Percentiles rank a stretch among this genome's conserved stretches.
These are phyloP conservation scores for Mycena amicta DNA, from an alignment of 768 basidiomycete genomes.

Conservation along the genomic window DNA sequence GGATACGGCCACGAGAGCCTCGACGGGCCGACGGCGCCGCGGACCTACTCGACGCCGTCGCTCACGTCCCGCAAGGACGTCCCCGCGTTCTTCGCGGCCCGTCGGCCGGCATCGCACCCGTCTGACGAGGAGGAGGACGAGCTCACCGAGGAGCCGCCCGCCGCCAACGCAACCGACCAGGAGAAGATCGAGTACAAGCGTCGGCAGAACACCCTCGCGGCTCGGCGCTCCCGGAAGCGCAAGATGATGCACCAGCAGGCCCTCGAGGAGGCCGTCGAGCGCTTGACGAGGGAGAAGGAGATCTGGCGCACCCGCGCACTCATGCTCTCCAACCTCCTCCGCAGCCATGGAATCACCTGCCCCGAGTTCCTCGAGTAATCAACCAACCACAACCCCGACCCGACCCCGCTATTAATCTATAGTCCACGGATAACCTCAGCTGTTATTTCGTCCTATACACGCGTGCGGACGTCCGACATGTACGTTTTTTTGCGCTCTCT, in stretches of 20 bases:
- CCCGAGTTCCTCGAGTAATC: constrained; percentile 36
- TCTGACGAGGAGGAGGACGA: constrained; percentile 48
- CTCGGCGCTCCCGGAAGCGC: constrained; percentile 63
- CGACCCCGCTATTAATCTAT: neutral
- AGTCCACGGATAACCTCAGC: constrained; percentile 13
- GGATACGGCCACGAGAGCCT: no score
- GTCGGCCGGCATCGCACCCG: constrained; percentile 44
- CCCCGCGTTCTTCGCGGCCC: constrained; percentile 57
- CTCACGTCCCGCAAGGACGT: constrained; percentile 66
- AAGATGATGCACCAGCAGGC: constrained; percentile 65
- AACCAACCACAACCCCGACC: constrained; percentile 18
- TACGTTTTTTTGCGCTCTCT: constrained; percentile 6
- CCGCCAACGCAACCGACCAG: constrained; percentile 41
- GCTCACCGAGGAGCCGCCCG: constrained; percentile 28
- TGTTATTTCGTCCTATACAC: constrained; percentile 14
- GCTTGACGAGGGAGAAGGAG: constrained; percentile 50
- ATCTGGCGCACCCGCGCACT: constrained; percentile 50
- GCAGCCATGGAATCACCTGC: constrained; percentile 49
- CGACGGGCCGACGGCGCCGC: constrained; percentile 65
- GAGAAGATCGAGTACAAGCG: constrained; percentile 70
- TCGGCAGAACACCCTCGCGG: constrained; percentile 70
- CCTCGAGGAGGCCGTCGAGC: constrained; percentile 51
- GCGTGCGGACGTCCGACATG: constrained; percentile 24
- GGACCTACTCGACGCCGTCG: constrained; percentile 58
- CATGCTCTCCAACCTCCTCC: constrained; percentile 44